phyloP scores from a whole-genome alignment of 176 grass and related monocot species.

The Cenchrus fungigraminus region DNA sequence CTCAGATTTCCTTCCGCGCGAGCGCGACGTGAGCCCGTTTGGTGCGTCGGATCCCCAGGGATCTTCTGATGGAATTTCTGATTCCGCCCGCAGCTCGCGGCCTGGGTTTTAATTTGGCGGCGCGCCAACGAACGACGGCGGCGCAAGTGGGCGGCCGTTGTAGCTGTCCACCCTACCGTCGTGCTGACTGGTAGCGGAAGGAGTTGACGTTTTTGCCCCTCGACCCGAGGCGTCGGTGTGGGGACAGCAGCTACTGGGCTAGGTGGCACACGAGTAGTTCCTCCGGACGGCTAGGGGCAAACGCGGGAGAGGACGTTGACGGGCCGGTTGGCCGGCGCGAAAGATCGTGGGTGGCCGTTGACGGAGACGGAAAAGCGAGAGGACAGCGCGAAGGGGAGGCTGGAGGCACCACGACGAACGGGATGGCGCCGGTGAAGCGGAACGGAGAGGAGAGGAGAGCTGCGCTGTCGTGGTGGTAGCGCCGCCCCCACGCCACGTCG shows the following conservation, averaged over 20 bases:
- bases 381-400: background rate
- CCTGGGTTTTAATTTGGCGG: conserved; percentile 6
- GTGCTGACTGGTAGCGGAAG: background rate
- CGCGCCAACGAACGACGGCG: conserved; percentile 7
- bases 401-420: background rate
- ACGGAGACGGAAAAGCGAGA: background rate
- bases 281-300: background rate
- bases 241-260: background rate
- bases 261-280: background rate
- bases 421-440: no score
- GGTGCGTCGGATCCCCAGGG: conserved; percentile 23
- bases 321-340: background rate
- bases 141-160: background rate
- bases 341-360: background rate
- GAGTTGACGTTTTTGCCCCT: background rate
- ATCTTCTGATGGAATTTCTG: conserved; percentile 42
- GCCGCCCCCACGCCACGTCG: conserved; percentile 35
- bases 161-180: conserved; percentile 22
- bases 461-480: conserved; percentile 12
- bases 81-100: background rate
- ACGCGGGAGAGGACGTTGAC: background rate
- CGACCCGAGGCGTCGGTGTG: background rate
- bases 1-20: conserved; percentile 19
- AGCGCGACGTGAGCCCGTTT: background rate
- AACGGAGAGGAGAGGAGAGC: background rate